Conservation (phyloP, 192 early-diverging fungal genomes). For the Oehlia diaphana region DNA sequence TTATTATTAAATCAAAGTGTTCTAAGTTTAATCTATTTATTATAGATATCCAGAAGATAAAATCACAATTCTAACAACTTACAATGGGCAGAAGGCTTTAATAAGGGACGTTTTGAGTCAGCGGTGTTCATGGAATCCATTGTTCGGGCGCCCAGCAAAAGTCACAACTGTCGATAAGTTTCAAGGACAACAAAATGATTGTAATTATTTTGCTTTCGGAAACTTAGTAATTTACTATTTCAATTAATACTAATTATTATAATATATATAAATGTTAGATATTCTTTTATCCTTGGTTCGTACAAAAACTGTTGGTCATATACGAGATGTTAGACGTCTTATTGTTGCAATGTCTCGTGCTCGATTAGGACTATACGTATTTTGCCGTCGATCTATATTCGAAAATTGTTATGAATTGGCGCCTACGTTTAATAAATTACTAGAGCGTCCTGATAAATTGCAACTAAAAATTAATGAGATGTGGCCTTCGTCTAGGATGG, state of each 20-base stretch:
- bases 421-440: slow-evolving; percentile 61
- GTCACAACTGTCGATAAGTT: slow-evolving; percentile 96
- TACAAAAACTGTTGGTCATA: slow-evolving; percentile 83
- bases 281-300: slow-evolving; percentile 93
- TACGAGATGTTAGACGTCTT: slow-evolving; percentile 90
- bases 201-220: slow-evolving; percentile 40
- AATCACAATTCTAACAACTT: slow-evolving; percentile 94
- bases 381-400: slow-evolving; percentile 76
- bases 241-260: not conserved
- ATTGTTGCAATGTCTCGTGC: slow-evolving; percentile 94
- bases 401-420: slow-evolving; percentile 81
- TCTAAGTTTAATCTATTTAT: not conserved
- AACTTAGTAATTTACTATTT: not conserved
- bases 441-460: slow-evolving; percentile 63
- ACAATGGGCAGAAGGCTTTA: slow-evolving; percentile 95
- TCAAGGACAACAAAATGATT: slow-evolving; percentile 96
- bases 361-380: slow-evolving; percentile 91
- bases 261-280: slow-evolving; percentile 41
- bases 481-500: slow-evolving; percentile 33
- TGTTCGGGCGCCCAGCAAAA: slow-evolving; percentile 75
- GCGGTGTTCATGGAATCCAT: slow-evolving; percentile 84
- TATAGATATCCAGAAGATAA: slow-evolving; percentile 81
- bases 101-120: slow-evolving; percentile 86
- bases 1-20: not conserved
- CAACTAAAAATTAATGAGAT: slow-evolving; percentile 59